phyloP scores from a whole-genome alignment of 371 early-diverging fungal species.

The Rhizopus stolonifer region DNA sequence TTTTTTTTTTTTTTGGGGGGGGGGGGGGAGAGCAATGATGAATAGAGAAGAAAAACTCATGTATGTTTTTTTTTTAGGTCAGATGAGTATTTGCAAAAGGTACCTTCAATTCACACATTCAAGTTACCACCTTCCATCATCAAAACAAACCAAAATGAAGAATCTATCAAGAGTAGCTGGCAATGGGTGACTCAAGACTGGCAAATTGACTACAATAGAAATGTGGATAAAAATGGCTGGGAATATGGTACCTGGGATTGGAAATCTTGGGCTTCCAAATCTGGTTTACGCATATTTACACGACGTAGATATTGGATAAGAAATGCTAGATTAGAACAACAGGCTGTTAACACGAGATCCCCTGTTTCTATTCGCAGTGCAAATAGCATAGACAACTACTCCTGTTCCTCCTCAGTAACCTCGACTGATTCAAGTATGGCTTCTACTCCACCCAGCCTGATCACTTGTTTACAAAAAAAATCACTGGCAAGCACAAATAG shows the following conservation, averaged over 20 bases:
- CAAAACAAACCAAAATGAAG: neutral
- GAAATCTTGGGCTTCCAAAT: slow-evolving; percentile 10
- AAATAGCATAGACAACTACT: too few species aligned
- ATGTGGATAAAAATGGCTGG: slow-evolving; percentile 23
- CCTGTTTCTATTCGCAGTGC: neutral
- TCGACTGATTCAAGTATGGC: neutral
- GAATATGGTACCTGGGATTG: slow-evolving; percentile 28
- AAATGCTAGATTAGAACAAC: slow-evolving; percentile 17
- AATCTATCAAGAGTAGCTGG: slow-evolving; percentile 12
- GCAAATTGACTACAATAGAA: slow-evolving; percentile 17
- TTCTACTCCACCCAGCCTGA: slow-evolving; percentile 1
- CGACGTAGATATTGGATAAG: slow-evolving; percentile 26
- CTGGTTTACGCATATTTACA: slow-evolving; percentile 18
- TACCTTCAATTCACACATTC: slow-evolving; percentile 17
- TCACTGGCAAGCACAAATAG: slow-evolving; percentile 8
- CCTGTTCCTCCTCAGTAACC: neutral
- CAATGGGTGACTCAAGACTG: slow-evolving; percentile 22
- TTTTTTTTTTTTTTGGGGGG: neutral
- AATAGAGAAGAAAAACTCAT: neutral
- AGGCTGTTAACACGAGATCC: neutral
- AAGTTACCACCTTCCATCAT: slow-evolving; percentile 18
- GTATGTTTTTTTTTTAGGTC: slow-evolving; percentile 15
- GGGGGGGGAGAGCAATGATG: too few species aligned
- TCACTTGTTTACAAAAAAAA: neutral
- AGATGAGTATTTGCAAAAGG: slow-evolving; percentile 21